Conservation (phyloP, 2,329 filamentous ascomycete species). For the Colletotrichum navitas region DNA sequence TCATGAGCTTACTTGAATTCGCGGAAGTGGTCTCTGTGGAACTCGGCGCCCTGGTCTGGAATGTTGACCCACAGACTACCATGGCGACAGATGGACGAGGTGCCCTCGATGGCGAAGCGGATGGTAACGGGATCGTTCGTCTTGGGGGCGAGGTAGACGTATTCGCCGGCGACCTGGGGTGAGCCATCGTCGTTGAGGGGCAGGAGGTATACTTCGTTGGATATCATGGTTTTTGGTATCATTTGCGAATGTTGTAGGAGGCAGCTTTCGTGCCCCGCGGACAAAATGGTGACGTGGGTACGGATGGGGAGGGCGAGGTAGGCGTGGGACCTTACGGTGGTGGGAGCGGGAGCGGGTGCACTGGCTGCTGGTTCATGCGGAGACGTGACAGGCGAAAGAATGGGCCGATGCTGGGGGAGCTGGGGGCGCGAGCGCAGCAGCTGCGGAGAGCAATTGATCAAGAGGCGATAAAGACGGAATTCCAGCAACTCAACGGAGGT, state of each 20-base stretch:
- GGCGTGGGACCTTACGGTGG: constrained; percentile 7
- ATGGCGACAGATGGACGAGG: constrained; percentile 93
- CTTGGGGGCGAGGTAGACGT: constrained; percentile 87
- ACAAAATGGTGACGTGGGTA: constrained; percentile 34
- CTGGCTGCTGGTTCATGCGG: constrained; percentile 37
- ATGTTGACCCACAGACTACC: constrained; percentile 98
- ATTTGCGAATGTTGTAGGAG: constrained; percentile 55
- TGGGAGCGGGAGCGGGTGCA: constrained; percentile 8
- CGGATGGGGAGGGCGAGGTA: not conserved
- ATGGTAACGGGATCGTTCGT: constrained; percentile 82
- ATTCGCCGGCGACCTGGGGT: constrained; percentile 88
- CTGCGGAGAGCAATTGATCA: constrained; percentile 7
- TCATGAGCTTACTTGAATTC: constrained; percentile 82
- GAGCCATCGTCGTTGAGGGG: constrained; percentile 93
- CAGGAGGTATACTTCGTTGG: constrained; percentile 84
- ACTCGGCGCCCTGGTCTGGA: constrained; percentile 79
- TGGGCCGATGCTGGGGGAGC: constrained; percentile 3
- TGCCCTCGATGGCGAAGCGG: constrained; percentile 92
- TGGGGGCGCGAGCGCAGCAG: not conserved
- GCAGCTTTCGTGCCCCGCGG: constrained; percentile 43
- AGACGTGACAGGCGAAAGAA: constrained; percentile 37
- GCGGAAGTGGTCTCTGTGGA: constrained; percentile 82
- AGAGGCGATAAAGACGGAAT: constrained; percentile 1
- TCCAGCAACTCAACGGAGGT: not conserved
- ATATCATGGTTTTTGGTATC: constrained; percentile 72